Evolutionary conservation across 352 stramenopile species (phyloP), one percentile per base, ranked within the genome.

Genomic region (Phytophthora tubulina): DNA sequence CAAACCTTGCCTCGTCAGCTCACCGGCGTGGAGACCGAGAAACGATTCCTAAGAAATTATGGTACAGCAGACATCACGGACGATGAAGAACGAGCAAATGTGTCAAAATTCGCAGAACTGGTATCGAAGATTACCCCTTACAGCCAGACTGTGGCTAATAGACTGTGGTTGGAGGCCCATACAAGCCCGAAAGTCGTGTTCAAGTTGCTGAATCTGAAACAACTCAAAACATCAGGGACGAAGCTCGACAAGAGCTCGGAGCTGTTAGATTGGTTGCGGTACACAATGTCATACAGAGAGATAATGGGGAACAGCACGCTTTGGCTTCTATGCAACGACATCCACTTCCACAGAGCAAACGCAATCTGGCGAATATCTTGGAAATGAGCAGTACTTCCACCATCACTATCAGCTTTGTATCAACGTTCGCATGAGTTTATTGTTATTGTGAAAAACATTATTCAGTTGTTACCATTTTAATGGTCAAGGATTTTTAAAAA

Each of bases 231-330:
- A 15, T 10, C 38, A 9, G 38, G 35, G 13, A 51, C 6, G 9
- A 52, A 60, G 7, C 38, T 68, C 13, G 49, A 53, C 1, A 39
- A 61, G 10, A 68, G 50, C 14, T 14, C n/a, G n/a, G 17, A 17
- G 14, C n/a, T 68, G 38, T 9, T 62, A 2, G 38, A 62, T n/a
- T 68, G 60, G 60, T 38, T 68, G 10, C 42, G 17, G 35, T 67
- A 67, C n/a, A 30, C 48, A 10, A n/a, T 36, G 3, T n/a, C 36
- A 9, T 60, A 60, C 48, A 67, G 48, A 14, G 7, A 30, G 11
- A 45, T 6, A 27, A 33, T 44, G 5, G 10, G 30, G 14, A 4
- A 14, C 27, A 3, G 27, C 15, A 21, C 17, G 17, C 17, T 21
- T 21, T 21, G 17, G 17, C 17, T 21, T 21, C 17, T 21, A 21